Evolutionary conservation across 169 alveolate species (phyloP), one percentile per base, ranked within the genome.

Genomic region (Amoebophrya sp.): DNA sequence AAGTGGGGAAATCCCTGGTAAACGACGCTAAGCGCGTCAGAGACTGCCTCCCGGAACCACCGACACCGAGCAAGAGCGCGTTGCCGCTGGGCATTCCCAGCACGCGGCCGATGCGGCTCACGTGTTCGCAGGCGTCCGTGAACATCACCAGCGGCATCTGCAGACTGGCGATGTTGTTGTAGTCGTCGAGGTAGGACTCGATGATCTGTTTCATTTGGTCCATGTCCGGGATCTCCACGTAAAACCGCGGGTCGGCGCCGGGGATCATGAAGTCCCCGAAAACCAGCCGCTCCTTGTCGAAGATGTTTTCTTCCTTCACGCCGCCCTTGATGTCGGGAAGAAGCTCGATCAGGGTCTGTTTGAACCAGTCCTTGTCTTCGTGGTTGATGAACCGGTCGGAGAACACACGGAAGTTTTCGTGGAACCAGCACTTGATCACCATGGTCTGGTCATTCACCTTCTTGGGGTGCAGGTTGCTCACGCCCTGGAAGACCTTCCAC

Each of bases 71-170:
- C 39, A 97, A 92, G 77, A 97, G 94, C 1, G 98, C 97, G 91
- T 97, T 96, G 66, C 98, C 99, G 39, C 95, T 94, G 1, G 98
- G 98, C 93, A 96, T 95, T 89, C 98, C 91, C 40, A 97, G 95
- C 89, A 96, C 96, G 35, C 99, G 92, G 89, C 97, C 94, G 29
- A 97, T 97, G 66, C 98, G 94, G 0, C 98, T 95, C 38, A 97
- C 98, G 93, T 97, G 99, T 90, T 97, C 98, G 90, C 98, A 97
- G 41, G 99, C 99, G 95, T 97, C 99, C 53, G 97, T 95, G 94
- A 97, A 97, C 98, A 97, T 97, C 55, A 97, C 98, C 77, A 97
- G 94, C 40, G 96, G 97, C 99, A 97, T 97, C 92, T 94, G 96
- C 53, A 95, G 96, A 90, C 96, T 95, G 83, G 94, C 91, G 77